Evolutionary conservation across 2,329 filamentous ascomycete species (phyloP), one percentile per base, ranked within the genome.

Genomic region (Fusarium sp.): DNA sequence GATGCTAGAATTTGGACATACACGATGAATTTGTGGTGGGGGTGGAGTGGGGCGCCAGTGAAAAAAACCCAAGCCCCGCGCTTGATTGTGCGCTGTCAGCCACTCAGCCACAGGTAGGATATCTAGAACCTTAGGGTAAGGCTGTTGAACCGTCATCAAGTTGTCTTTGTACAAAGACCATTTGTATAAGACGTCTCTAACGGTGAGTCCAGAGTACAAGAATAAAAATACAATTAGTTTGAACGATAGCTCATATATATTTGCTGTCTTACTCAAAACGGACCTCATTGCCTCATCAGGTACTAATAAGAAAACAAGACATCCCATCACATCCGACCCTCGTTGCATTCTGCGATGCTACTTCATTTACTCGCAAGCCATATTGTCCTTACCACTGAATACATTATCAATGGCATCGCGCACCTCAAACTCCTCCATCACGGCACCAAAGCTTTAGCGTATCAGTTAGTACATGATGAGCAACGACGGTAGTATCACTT

Each of bases 391-490:
- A 40, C 66, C 67, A 20, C 72, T 64, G 34, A 80, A 65, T 8
- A 94, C 85, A 40, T 86, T 90, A 76, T 91, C 91, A 58, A 97
- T 80, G 24, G 93, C 93, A 81, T 97, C 94, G 52, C 87, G 84
- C 40, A 94, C 87, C 80, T 94, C 91, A 73, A 89, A 90, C 72
- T 90, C 87, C 72, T 90, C 88, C 82, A 89, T 84, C 6, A 90
- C 88, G 20, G 88, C 88, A 29, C 88, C 88, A 67, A 90, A 90
- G 18, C 87, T 90, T 40, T 32, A 12, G 6, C 25, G 41, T 24
- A 47, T 66, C 22, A 71, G 64, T 32, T 27, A 51, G n/a, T 14
- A n/a, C 12, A 30, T 22, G 12, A 1, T 4, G n/a, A 24, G 18
- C 8, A n/a, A 30, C 10, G 9, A 44, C 7, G 16, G 24, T 7